Percentiles rank a stretch among this genome's conserved stretches.
phyloP scores from a whole-genome alignment of 2,329 filamentous ascomycete species.

The Nakataea oryzae region DNA sequence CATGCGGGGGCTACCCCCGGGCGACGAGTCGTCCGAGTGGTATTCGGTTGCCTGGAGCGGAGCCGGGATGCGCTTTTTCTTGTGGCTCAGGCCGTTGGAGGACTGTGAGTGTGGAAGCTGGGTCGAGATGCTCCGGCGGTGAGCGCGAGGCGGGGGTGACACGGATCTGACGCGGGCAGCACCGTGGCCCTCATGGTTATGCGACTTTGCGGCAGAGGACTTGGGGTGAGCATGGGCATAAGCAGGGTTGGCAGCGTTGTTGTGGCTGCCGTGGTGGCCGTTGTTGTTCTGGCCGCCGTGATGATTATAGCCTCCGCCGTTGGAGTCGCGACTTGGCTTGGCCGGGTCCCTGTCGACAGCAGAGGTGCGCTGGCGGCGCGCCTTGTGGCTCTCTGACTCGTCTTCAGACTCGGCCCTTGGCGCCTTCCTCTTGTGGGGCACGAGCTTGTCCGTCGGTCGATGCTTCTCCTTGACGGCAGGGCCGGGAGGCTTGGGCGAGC shows the following conservation, averaged over 20 bases:
- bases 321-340: slow-evolving; percentile 8
- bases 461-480: slow-evolving; percentile 30
- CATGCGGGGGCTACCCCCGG: slow-evolving; percentile 47
- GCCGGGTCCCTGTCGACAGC: slow-evolving; percentile 22
- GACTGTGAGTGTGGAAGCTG: slow-evolving; percentile 43
- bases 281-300: slow-evolving; percentile 9
- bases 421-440: slow-evolving; percentile 42
- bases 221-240: slow-evolving; percentile 16
- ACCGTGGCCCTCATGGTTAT: slow-evolving; percentile 19
- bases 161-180: slow-evolving; percentile 35
- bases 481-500: slow-evolving; percentile 27
- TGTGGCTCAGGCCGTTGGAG: slow-evolving; percentile 43
- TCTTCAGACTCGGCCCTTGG: slow-evolving; percentile 46
- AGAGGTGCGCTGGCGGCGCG: slow-evolving; percentile 41
- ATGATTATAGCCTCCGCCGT: slow-evolving; percentile 26
- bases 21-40: slow-evolving; percentile 57
- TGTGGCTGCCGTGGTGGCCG: background rate
- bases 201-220: slow-evolving; percentile 18
- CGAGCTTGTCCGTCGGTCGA: slow-evolving; percentile 31
- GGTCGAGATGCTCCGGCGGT: slow-evolving; percentile 55
- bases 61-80: slow-evolving; percentile 51
- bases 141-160: slow-evolving; percentile 47
- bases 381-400: slow-evolving; percentile 42
- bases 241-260: background rate
- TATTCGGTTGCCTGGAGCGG: slow-evolving; percentile 54